Evolutionary conservation across 2,329 filamentous ascomycete genomes (phyloP), one percentile per base, ranked within the genome.

Genomic region (Sclerotinia sclerotiorum): DNA sequence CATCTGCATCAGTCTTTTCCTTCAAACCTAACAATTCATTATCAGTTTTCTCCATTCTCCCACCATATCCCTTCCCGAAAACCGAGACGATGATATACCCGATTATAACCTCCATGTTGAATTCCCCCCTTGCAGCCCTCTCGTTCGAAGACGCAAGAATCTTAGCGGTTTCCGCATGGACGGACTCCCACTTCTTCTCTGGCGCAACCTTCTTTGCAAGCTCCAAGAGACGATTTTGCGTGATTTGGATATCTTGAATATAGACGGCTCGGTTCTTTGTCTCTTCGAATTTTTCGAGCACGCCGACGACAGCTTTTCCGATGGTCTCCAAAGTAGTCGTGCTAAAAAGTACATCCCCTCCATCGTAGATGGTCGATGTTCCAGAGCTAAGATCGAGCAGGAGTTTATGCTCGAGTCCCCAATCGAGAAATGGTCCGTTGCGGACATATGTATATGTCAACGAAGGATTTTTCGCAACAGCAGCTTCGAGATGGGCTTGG

Each of bases 351-450:
- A 71, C 69, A 44, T 86, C 79, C 0, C 87, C 87, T 1, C 82
- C 82, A 69, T 88, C 83, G 68, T 79, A 82, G 0, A 88, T 73
- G 0, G 73, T 79, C 0, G 80, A 78, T 49, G 79, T 80, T 1
- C 79, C 78, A 1, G 79, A 76, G n/a, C 80, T 78, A 1, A 80
- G 69, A 68, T 84, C 79, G 1, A 85, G 63, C 6, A 85, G 61
- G 72, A 88, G 83, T 2, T 77, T 77, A 1, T 49, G 72, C 70
- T 76, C 49, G 6, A 83, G 60, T 10, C 80, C 81, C 85, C 84
- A 88, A 75, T 90, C 88, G 68, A 89, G 82, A 77, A 90, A 89
- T 0, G 80, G 76, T 0, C 84, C 84, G 65, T 80, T 85, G 32
- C 83, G 79, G 2, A 90, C 76, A 24, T 80, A 79, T 0, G 84